Conservation (phyloP, 2,329 filamentous ascomycete species). For the Sclerotinia spermophila region DNA sequence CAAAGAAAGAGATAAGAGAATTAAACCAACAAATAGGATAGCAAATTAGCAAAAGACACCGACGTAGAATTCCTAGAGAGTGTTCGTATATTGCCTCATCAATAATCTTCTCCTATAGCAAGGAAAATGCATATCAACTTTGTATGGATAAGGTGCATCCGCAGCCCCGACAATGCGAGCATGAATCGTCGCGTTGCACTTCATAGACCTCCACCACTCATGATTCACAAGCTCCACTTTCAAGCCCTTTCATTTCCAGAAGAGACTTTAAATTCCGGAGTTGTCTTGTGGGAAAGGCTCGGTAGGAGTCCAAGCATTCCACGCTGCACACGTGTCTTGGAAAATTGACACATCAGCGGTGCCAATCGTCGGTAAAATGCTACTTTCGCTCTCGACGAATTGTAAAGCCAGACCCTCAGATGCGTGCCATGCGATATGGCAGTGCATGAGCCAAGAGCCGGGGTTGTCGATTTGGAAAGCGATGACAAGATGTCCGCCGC, state of each 20-base stretch:
- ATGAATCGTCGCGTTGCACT: no score
- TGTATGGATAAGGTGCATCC: neutral
- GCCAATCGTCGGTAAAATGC: slow-evolving; percentile 21
- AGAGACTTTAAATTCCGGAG: slow-evolving; percentile 29
- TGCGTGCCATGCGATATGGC: slow-evolving; percentile 49
- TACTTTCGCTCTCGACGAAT: slow-evolving; percentile 42
- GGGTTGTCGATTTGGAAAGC: slow-evolving; percentile 37
- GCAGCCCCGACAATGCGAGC: neutral
- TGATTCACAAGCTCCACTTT: neutral
- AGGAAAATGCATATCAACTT: neutral
- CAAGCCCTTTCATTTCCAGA: neutral
- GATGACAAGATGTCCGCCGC: slow-evolving; percentile 33
- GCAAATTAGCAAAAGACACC: neutral
- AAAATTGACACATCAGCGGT: slow-evolving; percentile 24
- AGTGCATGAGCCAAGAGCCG: slow-evolving; percentile 37
- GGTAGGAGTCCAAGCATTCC: slow-evolving; percentile 23
- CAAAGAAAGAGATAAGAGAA: neutral
- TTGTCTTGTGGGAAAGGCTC: slow-evolving; percentile 28
- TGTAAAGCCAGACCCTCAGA: slow-evolving; percentile 51
- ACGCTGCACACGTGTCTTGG: slow-evolving; percentile 27
- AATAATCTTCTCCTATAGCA: neutral
- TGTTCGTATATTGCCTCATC: neutral
- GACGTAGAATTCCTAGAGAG: no score
- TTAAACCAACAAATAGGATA: neutral
- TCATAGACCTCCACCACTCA: neutral